These are phyloP conservation scores for Veloboletus limbatus DNA, from an alignment of 1,284 basidiomycete species.

Conservation along the genomic window DNA sequence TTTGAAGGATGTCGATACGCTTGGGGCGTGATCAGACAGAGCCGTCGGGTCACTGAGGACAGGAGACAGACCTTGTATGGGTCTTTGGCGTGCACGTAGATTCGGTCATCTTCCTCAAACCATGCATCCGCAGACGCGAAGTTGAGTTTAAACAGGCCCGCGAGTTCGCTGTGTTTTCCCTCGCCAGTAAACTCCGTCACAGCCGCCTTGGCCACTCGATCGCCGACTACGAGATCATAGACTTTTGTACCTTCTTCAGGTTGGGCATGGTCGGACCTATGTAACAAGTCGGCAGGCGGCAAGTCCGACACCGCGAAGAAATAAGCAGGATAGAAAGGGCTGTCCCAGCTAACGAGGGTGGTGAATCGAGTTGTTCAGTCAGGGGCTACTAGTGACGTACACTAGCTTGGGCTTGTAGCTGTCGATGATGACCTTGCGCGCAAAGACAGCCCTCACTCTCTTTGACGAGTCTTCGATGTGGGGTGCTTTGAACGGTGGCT, in stretches of 20 bases:
- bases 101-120: conserved; percentile 67
- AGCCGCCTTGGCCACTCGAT: conserved; percentile 38
- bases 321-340: conserved; percentile 51
- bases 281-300: conserved; percentile 38
- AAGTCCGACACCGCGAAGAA: conserved; percentile 50
- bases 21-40: neutral
- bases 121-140: conserved; percentile 56
- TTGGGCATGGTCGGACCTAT: conserved; percentile 28
- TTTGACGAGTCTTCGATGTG: conserved; percentile 45
- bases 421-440: conserved; percentile 52
- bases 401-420: conserved; percentile 54
- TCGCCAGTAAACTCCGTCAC: conserved; percentile 39
- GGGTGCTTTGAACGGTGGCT: conserved; percentile 37
- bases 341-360: conserved; percentile 53
- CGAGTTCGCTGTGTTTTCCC: conserved; percentile 37
- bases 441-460: conserved; percentile 54
- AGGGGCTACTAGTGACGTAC: conserved; percentile 38
- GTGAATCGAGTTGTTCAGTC: neutral
- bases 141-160: conserved; percentile 47
- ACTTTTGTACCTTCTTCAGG: conserved; percentile 32
- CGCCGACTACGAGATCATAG: conserved; percentile 49
- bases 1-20: conserved; percentile 59
- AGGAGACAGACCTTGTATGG: conserved; percentile 55
- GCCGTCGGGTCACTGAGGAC: neutral
- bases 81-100: conserved; percentile 62